phyloP scores from a whole-genome alignment of 2,329 filamentous ascomycete genomes.

The Phymatotrichopsis omnivora region DNA sequence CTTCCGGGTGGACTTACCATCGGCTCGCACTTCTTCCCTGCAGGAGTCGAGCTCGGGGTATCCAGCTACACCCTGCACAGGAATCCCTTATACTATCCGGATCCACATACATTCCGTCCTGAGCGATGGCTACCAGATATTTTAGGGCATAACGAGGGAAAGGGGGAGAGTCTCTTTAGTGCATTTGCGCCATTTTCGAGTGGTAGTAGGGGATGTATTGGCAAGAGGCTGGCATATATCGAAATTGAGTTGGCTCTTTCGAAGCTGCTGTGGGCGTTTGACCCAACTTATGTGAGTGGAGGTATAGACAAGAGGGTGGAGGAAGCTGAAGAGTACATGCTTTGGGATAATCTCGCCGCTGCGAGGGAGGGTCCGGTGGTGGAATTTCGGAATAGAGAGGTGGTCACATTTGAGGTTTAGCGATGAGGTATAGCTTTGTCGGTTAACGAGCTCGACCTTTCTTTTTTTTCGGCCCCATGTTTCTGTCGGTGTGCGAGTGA shows the following conservation, averaged over 20 bases:
- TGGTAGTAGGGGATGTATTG: slow-evolving; percentile 61
- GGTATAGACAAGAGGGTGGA: slow-evolving; percentile 30
- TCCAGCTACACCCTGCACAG: slow-evolving; percentile 61
- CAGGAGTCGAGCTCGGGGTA: slow-evolving; percentile 48
- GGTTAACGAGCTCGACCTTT: too few relatives aligned
- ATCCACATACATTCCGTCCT: slow-evolving; percentile 49
- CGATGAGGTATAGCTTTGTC: too few relatives aligned
- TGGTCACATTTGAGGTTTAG: too few relatives aligned
- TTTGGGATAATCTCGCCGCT: slow-evolving; percentile 63
- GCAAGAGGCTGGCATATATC: slow-evolving; percentile 57
- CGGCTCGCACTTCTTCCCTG: slow-evolving; percentile 46
- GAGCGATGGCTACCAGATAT: slow-evolving; percentile 52
- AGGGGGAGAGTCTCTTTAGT: slow-evolving; percentile 46
- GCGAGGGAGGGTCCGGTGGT: slow-evolving; percentile 61
- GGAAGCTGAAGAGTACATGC: slow-evolving; percentile 69
- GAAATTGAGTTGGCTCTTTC: slow-evolving; percentile 57
- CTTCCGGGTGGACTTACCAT: slow-evolving; percentile 46
- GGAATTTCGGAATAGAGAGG: slow-evolving; percentile 44
- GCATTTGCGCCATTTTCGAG: slow-evolving; percentile 68
- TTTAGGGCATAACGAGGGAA: slow-evolving; percentile 37
- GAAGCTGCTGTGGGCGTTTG: slow-evolving; percentile 51
- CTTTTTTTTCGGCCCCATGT: too few relatives aligned
- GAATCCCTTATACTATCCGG: slow-evolving; percentile 51
- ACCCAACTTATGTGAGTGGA: slow-evolving; percentile 42
- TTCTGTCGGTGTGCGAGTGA: too few relatives aligned